Evolutionary conservation across 352 stramenopile genomes (phyloP).

Genomic region (Phytophthora foliorum): DNA sequence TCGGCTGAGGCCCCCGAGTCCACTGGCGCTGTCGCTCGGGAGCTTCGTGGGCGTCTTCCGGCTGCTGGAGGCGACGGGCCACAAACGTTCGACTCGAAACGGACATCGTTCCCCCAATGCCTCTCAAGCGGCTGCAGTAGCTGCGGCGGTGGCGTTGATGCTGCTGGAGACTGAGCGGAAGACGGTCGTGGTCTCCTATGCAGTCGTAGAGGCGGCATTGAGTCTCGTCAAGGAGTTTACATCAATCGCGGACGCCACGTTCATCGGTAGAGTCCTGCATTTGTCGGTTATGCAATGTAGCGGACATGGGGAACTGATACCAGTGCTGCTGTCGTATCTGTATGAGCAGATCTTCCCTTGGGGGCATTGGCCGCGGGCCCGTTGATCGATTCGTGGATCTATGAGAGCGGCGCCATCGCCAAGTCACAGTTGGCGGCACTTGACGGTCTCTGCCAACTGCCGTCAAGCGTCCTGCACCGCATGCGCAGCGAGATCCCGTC

Average conservation of each 20-base stretch:
- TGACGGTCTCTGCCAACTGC: slow-evolving; percentile 59
- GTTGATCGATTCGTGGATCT: slow-evolving; percentile 79
- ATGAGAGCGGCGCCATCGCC: slow-evolving; percentile 54
- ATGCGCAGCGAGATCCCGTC: slow-evolving; percentile 73
- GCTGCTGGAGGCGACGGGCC: slow-evolving; percentile 51
- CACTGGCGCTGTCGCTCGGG: slow-evolving; percentile 59
- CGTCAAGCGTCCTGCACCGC: slow-evolving; percentile 39
- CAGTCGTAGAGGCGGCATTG: slow-evolving; percentile 55
- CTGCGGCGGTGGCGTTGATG: slow-evolving; percentile 43
- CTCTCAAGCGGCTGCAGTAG: slow-evolving; percentile 52
- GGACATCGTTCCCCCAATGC: slow-evolving; percentile 20
- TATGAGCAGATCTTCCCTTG: slow-evolving; percentile 48
- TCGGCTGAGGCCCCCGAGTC: slow-evolving; percentile 45
- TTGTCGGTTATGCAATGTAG: background rate
- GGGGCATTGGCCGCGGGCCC: slow-evolving; percentile 48
- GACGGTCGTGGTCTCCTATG: slow-evolving; percentile 62
- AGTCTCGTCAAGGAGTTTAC: slow-evolving; percentile 45
- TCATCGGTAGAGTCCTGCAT: slow-evolving; percentile 50
- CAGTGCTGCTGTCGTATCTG: background rate
- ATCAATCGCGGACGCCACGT: slow-evolving; percentile 43
- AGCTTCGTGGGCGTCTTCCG: slow-evolving; percentile 73
- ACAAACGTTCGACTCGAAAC: slow-evolving; percentile 20
- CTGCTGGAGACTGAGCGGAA: slow-evolving; percentile 60
- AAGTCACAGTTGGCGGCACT: slow-evolving; percentile 58
- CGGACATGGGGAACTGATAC: background rate